Evolutionary conservation across 1,139 yeast species (phyloP).

Genomic region (Blastobotrys aristatus): DNA sequence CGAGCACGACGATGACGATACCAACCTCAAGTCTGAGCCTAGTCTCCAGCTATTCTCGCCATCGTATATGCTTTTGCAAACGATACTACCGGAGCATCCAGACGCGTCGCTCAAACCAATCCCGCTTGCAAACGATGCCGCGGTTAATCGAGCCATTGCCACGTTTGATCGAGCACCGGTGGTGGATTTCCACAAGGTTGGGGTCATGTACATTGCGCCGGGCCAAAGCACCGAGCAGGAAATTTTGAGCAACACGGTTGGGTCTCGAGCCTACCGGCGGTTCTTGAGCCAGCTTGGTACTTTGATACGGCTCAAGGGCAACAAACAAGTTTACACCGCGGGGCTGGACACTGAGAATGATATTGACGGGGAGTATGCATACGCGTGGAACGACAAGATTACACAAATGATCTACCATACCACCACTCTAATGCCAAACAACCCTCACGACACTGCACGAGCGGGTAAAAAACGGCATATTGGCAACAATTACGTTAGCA

Average conservation of each 20-base stretch:
- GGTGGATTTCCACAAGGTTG: constrained; percentile 74
- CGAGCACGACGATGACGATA: constrained; percentile 12
- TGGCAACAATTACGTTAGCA: constrained; percentile 79
- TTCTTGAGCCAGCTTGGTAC: constrained; percentile 59
- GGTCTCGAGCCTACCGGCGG: constrained; percentile 56
- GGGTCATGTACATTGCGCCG: constrained; percentile 67
- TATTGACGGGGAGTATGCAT: constrained; percentile 70
- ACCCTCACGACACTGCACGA: constrained; percentile 40
- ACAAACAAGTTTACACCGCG: constrained; percentile 61
- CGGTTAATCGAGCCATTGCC: constrained; percentile 53
- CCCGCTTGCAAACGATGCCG: constrained; percentile 44
- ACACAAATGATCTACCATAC: constrained; percentile 73
- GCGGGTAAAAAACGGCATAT: constrained; percentile 75
- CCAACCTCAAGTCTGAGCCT: constrained; percentile 7
- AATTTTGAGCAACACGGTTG: constrained; percentile 58
- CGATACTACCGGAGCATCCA: constrained; percentile 35
- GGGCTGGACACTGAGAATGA: constrained; percentile 70
- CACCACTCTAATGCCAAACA: constrained; percentile 71
- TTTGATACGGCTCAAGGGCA: constrained; percentile 50
- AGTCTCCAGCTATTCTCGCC: constrained; percentile 36
- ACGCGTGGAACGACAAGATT: constrained; percentile 67
- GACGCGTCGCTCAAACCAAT: constrained; percentile 34
- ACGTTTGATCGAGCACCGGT: constrained; percentile 74
- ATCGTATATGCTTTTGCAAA: constrained; percentile 41
- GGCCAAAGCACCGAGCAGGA: constrained; percentile 61